These are phyloP conservation scores for Tuber calosporum DNA, from an alignment of 495 filamentous ascomycete genomes.

Conservation along the genomic window DNA sequence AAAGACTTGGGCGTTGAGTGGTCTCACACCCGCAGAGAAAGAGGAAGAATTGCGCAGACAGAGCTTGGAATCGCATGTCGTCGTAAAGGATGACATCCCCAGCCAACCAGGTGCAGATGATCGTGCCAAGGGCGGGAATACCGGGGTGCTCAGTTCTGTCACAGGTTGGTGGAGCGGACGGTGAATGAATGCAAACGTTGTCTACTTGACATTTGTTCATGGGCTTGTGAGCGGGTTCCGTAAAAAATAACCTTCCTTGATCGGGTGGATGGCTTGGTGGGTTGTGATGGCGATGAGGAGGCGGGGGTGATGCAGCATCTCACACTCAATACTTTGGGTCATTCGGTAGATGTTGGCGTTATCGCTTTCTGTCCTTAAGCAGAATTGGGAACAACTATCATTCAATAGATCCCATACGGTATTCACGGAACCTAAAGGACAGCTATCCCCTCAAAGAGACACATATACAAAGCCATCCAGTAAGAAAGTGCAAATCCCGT, in stretches of 20 bases:
- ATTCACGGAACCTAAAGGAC: neutral
- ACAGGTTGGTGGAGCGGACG: conserved; percentile 29
- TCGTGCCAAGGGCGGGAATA: conserved; percentile 25
- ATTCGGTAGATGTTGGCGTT: neutral
- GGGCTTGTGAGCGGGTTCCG: neutral
- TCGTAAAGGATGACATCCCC: conserved; percentile 10
- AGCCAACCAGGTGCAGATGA: conserved; percentile 19
- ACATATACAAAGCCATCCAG: neutral
- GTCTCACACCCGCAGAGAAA: conserved; percentile 40
- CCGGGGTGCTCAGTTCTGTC: conserved; percentile 22
- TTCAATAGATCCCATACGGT: neutral
- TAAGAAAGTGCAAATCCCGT: neutral
- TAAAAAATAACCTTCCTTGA: neutral
- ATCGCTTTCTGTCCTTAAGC: neutral
- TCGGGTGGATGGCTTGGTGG: neutral
- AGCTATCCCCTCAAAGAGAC: neutral
- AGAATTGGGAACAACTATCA: neutral
- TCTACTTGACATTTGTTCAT: neutral
- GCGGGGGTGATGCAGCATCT: neutral
- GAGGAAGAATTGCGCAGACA: conserved; percentile 15
- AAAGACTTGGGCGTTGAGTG: conserved; percentile 44
- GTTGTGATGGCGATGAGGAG: neutral
- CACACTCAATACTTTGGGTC: neutral
- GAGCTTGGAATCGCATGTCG: conserved; percentile 6
- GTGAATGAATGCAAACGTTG: neutral